Base-by-base conservation (phyloP, 106 monocot genomes). In the Allium cepa region DNA sequence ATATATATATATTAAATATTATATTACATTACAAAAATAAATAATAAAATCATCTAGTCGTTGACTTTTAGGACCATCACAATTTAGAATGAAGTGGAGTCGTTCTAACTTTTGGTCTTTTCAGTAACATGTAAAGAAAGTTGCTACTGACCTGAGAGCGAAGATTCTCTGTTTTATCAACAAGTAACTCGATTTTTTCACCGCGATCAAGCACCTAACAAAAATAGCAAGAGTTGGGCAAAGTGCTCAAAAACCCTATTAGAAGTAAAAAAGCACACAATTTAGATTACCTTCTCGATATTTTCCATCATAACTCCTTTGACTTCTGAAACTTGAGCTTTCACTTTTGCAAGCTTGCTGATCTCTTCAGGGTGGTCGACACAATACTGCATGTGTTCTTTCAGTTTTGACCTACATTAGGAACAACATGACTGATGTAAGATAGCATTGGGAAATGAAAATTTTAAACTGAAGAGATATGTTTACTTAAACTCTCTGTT, bases 131-230 rank as follows among this genome's bases (percentile, higher is more conserved):
- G 16, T 60, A 71, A 17, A 10, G 22, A 62, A 59, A 63, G n/a
- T 6, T 2, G 17, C 53, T 53, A 13, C 61, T 36, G 9, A 93
- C 92, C 88, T 88, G 92, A 2, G 78, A 88, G 17, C 83, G 85
- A 69, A 93, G 92, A 46, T 81, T 86, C 49, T 85, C 88, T 27
- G 92, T 88, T 72, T 88, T 88, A 73, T 81, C 88, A 62, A 83
- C 92, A 27, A 93, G 83, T 55, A 77, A 75, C 63, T 88, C 92
- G 28, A 88, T 86, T 60, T 86, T 88, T 78, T 86, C 92, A 17
- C 85, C 85, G 58, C 92, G 85, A 53, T 85, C 92, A 56, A 93
- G 76, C 61, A 93, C 85, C 92, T 93, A 62, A 18, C 36, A 55
- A 64, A 59, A 56, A 14, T 62, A 50, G 67, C 15, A 50, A 79